Percentiles rank a stretch among this genome's conserved stretches.
These are phyloP conservation scores for Phytophthora citricola DNA, from an alignment of 352 stramenopile species.

Conservation along the genomic window DNA sequence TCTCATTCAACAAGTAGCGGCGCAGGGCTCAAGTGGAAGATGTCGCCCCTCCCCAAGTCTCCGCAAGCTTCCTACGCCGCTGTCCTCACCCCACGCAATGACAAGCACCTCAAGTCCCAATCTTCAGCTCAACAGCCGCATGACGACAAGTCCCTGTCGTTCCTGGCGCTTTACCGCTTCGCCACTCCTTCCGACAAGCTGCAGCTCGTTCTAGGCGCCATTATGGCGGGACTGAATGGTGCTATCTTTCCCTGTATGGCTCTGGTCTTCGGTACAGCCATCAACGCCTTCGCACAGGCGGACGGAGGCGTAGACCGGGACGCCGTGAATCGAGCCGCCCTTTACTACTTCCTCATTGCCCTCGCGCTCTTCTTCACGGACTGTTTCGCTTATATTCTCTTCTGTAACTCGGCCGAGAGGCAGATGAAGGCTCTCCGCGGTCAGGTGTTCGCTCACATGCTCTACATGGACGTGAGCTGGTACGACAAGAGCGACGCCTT, in stretches of 20 bases:
- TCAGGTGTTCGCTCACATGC: constrained; percentile 40
- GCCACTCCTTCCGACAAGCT: constrained; percentile 40
- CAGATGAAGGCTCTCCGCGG: constrained; percentile 49
- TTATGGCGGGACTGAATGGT: constrained; percentile 50
- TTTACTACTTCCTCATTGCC: constrained; percentile 41
- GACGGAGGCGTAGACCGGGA: constrained; percentile 36
- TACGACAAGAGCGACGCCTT: constrained; percentile 44
- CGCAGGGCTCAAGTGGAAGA: constrained; percentile 6
- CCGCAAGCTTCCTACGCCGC: neutral
- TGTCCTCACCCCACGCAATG: neutral
- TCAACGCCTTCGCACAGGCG: constrained; percentile 41
- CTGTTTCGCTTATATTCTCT: constrained; percentile 19
- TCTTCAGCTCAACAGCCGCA: too few species aligned
- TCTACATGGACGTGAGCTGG: constrained; percentile 53
- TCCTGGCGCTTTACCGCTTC: constrained; percentile 47
- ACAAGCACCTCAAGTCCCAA: too few species aligned
- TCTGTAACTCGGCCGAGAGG: constrained; percentile 27
- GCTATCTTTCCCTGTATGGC: constrained; percentile 60
- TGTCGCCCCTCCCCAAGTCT: constrained; percentile 6
- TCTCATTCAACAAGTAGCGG: constrained; percentile 11
- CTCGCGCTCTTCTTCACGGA: constrained; percentile 39
- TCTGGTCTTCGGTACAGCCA: constrained; percentile 54
- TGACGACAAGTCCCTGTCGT: constrained; percentile 5
- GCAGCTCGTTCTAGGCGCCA: constrained; percentile 32
- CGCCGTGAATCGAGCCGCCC: constrained; percentile 33